Percentiles rank a stretch among this genome's conserved stretches.
These are phyloP conservation scores for Fraxinus americana DNA, from an alignment of 257 asterid species.

Conservation along the genomic window DNA sequence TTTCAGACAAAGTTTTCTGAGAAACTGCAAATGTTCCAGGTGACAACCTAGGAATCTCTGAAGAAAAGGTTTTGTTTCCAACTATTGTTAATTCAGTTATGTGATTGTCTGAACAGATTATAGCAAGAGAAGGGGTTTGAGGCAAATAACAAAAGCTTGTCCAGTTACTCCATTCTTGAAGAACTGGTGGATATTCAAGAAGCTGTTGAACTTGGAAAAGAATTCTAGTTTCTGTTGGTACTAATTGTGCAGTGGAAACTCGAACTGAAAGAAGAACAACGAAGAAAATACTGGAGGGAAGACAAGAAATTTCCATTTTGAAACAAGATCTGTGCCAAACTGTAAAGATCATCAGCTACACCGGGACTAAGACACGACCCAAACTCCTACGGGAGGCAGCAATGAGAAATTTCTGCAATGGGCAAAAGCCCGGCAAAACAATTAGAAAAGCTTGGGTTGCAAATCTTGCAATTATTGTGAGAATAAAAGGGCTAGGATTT, in stretches of 20 bases:
- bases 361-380: not conserved
- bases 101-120: constrained; percentile 70
- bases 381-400: not conserved
- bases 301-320: constrained; percentile 25
- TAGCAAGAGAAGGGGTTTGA: constrained; percentile 52
- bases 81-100: constrained; percentile 71
- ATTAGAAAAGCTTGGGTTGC: not conserved
- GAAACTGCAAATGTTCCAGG: constrained; percentile 38
- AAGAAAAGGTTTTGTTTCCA: constrained; percentile 69
- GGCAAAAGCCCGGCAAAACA: not conserved
- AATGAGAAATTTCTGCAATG: not conserved
- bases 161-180: constrained; percentile 80
- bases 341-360: not conserved
- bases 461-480: not conserved
- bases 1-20: constrained; percentile 49
- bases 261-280: constrained; percentile 34
- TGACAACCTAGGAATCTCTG: constrained; percentile 34
- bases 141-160: constrained; percentile 74
- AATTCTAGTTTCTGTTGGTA: constrained; percentile 60
- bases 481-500: not conserved
- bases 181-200: constrained; percentile 79
- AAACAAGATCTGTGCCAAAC: not conserved
- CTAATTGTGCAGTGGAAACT: constrained; percentile 50
- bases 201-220: constrained; percentile 62
- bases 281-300: constrained; percentile 31